Conservation (phyloP, 495 filamentous ascomycete species). For the Penicillium fimorum region DNA sequence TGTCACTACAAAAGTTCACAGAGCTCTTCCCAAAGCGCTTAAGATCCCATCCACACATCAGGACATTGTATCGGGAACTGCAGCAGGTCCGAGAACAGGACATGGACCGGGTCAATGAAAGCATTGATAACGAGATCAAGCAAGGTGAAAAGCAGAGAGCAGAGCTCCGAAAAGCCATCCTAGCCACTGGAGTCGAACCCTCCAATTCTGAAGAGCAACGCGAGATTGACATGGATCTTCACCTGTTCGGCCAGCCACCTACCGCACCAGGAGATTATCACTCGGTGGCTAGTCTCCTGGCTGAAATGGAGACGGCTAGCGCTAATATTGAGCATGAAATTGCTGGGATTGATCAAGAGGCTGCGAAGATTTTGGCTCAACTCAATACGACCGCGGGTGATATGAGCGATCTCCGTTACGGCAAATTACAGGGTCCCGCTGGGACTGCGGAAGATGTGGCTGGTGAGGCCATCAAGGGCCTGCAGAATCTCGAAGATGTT, state of each 20-base stretch:
- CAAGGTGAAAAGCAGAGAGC: slow-evolving; percentile 61
- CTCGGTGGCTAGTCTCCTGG: slow-evolving; percentile 61
- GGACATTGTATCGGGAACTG: slow-evolving; percentile 74
- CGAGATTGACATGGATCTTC: slow-evolving; percentile 67
- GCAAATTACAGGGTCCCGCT: slow-evolving; percentile 62
- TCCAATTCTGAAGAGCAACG: slow-evolving; percentile 57
- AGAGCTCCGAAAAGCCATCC: slow-evolving; percentile 55
- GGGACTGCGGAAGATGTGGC: slow-evolving; percentile 58
- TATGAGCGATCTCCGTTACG: slow-evolving; percentile 81
- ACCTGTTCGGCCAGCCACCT: slow-evolving; percentile 64
- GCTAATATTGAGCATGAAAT: slow-evolving; percentile 66
- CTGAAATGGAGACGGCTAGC: slow-evolving; percentile 65
- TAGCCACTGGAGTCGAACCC: slow-evolving; percentile 53
- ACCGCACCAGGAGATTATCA: slow-evolving; percentile 49
- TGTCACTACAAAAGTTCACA: slow-evolving; percentile 72
- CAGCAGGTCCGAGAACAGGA: slow-evolving; percentile 67
- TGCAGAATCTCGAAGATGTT: slow-evolving; percentile 60
- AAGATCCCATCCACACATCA: slow-evolving; percentile 68
- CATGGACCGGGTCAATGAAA: slow-evolving; percentile 63
- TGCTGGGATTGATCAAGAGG: slow-evolving; percentile 60
- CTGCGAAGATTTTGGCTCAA: slow-evolving; percentile 56
- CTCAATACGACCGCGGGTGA: slow-evolving; percentile 63
- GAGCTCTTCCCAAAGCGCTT: slow-evolving; percentile 70
- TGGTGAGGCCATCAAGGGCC: slow-evolving; percentile 51
- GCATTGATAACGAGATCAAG: slow-evolving; percentile 65